These are phyloP conservation scores for Cyberlindnera veronae DNA, from an alignment of 805 yeast species.

Conservation along the genomic window DNA sequence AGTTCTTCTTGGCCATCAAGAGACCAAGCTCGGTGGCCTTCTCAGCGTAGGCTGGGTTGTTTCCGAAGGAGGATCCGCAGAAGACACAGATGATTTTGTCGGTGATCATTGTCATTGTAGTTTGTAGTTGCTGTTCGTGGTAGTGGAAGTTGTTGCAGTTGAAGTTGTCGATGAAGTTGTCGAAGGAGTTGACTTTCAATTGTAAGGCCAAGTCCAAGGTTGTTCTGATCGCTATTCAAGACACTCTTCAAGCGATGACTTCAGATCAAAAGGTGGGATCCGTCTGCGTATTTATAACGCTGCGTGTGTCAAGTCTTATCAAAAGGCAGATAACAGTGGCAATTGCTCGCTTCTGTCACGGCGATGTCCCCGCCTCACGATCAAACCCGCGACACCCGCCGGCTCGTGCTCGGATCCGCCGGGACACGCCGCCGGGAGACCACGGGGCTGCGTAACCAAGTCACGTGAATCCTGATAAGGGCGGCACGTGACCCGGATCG, in stretches of 20 bases:
- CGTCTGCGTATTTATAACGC: background rate
- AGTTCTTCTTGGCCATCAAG: constrained; percentile 50
- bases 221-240: too few relatives aligned
- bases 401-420: background rate
- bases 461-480: background rate
- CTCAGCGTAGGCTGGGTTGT: constrained; percentile 42
- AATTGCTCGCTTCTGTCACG: background rate
- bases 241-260: too few relatives aligned
- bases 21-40: constrained; percentile 61
- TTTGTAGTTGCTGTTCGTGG: too few relatives aligned
- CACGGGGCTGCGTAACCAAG: too few relatives aligned
- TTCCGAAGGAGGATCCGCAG: constrained; percentile 82
- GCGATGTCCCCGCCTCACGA: background rate
- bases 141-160: too few relatives aligned
- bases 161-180: too few relatives aligned
- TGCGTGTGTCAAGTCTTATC: background rate
- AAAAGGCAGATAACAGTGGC: background rate
- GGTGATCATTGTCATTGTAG: constrained; percentile 10
- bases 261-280: background rate
- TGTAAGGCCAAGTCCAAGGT: too few relatives aligned
- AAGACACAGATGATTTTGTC: constrained; percentile 64
- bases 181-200: too few relatives aligned
- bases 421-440: background rate
- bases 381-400: background rate
- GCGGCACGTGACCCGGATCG: background rate